Evolutionary conservation across 129 eudicot species (phyloP).

Genomic region (Tanacetum coccineum): DNA sequence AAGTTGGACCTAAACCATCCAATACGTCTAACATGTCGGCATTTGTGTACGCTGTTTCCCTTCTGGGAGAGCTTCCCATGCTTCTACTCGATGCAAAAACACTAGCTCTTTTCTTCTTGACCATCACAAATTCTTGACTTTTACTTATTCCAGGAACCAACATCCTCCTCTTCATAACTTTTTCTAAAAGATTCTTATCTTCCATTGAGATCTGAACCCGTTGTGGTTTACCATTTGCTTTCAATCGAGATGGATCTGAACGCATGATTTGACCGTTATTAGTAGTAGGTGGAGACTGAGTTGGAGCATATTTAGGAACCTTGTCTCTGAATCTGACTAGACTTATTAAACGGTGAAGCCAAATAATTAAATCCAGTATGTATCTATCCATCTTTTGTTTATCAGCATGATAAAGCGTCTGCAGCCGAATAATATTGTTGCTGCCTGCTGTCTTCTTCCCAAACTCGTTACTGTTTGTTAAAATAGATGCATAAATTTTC

Average conservation of each 20-base stretch:
- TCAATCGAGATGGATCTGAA: conserved; percentile 20
- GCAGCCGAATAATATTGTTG: conserved; percentile 61
- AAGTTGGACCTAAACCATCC: conserved; percentile 59
- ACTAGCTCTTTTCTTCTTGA: conserved; percentile 14
- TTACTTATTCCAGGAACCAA: conserved; percentile 70
- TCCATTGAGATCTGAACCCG: conserved; percentile 48
- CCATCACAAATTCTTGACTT: conserved; percentile 69
- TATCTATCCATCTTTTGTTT: conserved; percentile 60
- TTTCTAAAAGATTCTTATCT: conserved; percentile 57
- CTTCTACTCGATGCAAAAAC: conserved; percentile 72
- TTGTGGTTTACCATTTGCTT: conserved; percentile 11
- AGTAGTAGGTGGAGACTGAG: conserved; percentile 30
- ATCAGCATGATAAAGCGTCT: conserved; percentile 93
- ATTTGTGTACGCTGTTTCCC: conserved; percentile 31
- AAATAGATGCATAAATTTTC: not conserved
- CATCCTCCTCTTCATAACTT: conserved; percentile 53
- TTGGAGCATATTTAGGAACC: conserved; percentile 43
- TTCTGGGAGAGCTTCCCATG: conserved; percentile 67
- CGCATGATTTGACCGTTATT: not conserved
- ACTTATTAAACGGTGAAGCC: conserved; percentile 75
- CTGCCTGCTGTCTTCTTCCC: conserved; percentile 57
- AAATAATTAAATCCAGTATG: conserved; percentile 69
- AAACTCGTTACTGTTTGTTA: conserved; percentile 57
- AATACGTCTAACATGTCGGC: conserved; percentile 52
- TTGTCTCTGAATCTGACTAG: conserved; percentile 64